Base-by-base conservation (phyloP, 2,329 filamentous ascomycete species). In the Coniella lustricola region DNA sequence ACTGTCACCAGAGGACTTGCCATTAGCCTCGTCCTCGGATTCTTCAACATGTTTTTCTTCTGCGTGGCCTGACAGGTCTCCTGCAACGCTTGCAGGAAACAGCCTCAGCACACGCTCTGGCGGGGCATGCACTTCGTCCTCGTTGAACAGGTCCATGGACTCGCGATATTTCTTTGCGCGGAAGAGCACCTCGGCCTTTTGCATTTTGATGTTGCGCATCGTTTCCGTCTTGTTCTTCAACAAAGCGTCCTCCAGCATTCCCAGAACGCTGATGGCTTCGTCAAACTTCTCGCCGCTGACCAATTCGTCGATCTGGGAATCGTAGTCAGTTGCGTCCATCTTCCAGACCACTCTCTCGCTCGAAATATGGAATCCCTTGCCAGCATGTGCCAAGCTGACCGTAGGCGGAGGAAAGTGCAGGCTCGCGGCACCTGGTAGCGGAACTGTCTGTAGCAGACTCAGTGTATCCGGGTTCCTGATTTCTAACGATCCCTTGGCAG, bases 321-420 rank as follows among this genome's bases (percentile, higher is more conserved):
- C 88, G 61, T 98, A 98, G 56, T 90, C 86, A 33, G 90, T 82
- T 3, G 91, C 87, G 54, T 84, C 87, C 93, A 98, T 97, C 58
- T 93, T 85, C 93, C 93, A 98, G 33, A 98, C 87, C 31, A 79
- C 85, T 38, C 93, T 78, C 48, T 97, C 93, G 61, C 91, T 96
- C 17, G 85, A 85, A 44, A 97, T 90, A 51, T 97, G 78, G 59
- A 98, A 98, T 0, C 90, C 91, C 64, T 98, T 98, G 3, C 88
- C 93, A 1, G 90, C 90, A 67, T 98, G 93, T 0, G 91, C 88
- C n/a, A 98, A 73, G 60, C 91, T 95, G 55, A 91, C 85, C 17
- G 89, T 95, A 0, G 91, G 90, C 43, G 94, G 90, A 0, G 90
- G 89, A 21, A 97, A 93, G 64, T 97, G 89, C 49, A 98, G 73